Percentiles rank a stretch among this genome's conserved stretches.
These are phyloP conservation scores for Phytopythium chamaehyphon DNA, from an alignment of 352 stramenopile genomes.

Conservation along the genomic window DNA sequence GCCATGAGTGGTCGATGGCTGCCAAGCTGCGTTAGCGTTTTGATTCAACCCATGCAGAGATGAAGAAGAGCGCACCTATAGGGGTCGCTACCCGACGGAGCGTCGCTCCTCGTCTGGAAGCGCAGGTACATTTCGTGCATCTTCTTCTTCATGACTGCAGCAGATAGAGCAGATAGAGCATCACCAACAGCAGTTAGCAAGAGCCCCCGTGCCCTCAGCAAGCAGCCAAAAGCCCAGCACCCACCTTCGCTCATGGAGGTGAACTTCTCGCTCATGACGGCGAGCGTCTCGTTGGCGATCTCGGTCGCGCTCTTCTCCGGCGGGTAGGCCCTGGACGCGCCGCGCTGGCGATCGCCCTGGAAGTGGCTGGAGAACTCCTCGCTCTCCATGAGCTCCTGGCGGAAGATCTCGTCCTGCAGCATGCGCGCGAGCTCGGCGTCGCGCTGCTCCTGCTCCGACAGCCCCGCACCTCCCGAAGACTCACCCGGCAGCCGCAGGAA, in stretches of 20 bases:
- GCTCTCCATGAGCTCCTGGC: constrained; percentile 60
- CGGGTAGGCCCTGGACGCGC: constrained; percentile 13
- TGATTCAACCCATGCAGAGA: constrained; percentile 7
- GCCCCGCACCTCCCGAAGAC: constrained; percentile 5
- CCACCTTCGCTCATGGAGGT: constrained; percentile 74
- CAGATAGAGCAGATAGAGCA: constrained; percentile 8
- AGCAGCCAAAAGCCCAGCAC: not conserved
- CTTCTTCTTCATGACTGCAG: constrained; percentile 69
- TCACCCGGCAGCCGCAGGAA: constrained; percentile 60
- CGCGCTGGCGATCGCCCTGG: constrained; percentile 18
- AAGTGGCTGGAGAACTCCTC: constrained; percentile 79
- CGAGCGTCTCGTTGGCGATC: constrained; percentile 71
- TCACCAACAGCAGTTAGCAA: no score
- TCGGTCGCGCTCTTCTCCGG: constrained; percentile 66
- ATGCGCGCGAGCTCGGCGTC: constrained; percentile 72
- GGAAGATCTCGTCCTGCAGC: constrained; percentile 84
- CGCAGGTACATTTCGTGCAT: constrained; percentile 81
- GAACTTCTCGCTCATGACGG: constrained; percentile 63
- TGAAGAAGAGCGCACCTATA: constrained; percentile 34
- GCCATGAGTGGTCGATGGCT: constrained; percentile 74
- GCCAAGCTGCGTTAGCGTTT: not conserved
- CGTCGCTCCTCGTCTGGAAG: constrained; percentile 69
- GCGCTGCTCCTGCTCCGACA: constrained; percentile 67
- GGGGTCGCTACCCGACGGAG: constrained; percentile 40
- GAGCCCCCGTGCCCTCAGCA: no score